These are phyloP conservation scores for Xylaria digitata DNA, from an alignment of 2,329 filamentous ascomycete species.

Conservation along the genomic window DNA sequence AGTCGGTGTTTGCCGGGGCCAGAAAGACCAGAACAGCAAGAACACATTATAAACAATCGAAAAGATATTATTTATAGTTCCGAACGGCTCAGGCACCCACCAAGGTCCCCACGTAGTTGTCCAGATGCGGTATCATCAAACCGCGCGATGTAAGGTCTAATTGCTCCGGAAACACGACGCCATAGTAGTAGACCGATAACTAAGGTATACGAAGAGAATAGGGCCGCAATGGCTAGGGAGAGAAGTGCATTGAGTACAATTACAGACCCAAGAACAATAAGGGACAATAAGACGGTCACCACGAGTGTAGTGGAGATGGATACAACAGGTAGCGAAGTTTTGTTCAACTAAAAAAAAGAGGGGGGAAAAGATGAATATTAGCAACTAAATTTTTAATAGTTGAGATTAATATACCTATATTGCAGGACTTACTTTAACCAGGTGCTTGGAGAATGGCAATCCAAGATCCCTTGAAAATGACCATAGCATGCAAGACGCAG, in stretches of 20 bases:
- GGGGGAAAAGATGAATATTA: too few species aligned
- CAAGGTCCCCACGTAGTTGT: slow-evolving; percentile 69
- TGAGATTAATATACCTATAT: too few species aligned
- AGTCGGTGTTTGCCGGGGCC: slow-evolving; percentile 54
- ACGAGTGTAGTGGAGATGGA: slow-evolving; percentile 40
- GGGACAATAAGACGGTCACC: slow-evolving; percentile 42
- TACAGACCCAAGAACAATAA: slow-evolving; percentile 46
- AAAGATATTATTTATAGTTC: slow-evolving; percentile 65
- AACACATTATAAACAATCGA: slow-evolving; percentile 65
- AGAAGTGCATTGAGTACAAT: slow-evolving; percentile 59
- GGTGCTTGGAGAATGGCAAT: slow-evolving; percentile 39
- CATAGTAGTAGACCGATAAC: slow-evolving; percentile 55
- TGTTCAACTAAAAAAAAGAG: slow-evolving; percentile 37
- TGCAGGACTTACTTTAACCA: slow-evolving; percentile 39
- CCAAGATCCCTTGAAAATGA: slow-evolving; percentile 45
- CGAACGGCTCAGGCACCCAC: slow-evolving; percentile 61
- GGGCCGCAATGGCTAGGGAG: slow-evolving; percentile 55
- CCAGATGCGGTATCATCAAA: too few species aligned
- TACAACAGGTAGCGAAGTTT: slow-evolving; percentile 39
- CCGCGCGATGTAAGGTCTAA: slow-evolving; percentile 41
- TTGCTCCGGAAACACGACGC: slow-evolving; percentile 51
- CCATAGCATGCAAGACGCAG: slow-evolving; percentile 46
- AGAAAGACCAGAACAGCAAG: slow-evolving; percentile 68
- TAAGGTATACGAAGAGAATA: slow-evolving; percentile 58
- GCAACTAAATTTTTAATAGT: too few species aligned